Conservation (phyloP, 2,329 filamentous ascomycete genomes). For the Verticillium isaacii region DNA sequence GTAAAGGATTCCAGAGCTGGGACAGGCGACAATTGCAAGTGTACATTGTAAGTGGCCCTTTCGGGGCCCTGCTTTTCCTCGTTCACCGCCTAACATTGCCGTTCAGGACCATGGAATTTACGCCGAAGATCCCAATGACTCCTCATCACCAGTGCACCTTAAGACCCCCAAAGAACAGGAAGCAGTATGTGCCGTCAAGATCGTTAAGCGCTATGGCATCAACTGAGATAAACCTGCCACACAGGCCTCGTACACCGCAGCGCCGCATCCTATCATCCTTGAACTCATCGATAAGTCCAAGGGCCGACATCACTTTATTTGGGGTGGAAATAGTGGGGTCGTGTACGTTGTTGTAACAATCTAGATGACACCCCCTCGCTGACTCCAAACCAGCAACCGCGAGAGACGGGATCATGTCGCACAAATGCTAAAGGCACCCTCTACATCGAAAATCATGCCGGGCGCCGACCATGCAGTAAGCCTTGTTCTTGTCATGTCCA, state of each 20-base stretch:
- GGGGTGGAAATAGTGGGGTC: conserved; percentile 4
- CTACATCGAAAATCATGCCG: conserved; percentile 1
- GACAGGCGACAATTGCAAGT: conserved; percentile 4
- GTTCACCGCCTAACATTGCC: background rate
- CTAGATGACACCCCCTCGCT: background rate
- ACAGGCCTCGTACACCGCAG: conserved; percentile 7
- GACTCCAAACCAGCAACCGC: background rate
- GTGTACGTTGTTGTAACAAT: background rate
- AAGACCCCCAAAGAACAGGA: conserved; percentile 7
- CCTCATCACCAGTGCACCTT: background rate
- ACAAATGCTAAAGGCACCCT: background rate
- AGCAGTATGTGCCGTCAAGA: background rate
- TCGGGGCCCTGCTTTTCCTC: background rate
- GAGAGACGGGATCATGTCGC: background rate
- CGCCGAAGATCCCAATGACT: background rate
- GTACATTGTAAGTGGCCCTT: conserved; percentile 1
- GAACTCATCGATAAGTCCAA: background rate
- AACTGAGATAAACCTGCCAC: background rate
- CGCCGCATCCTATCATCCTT: conserved; percentile 5
- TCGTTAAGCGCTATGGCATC: no score
- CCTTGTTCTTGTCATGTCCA: background rate
- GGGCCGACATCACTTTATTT: conserved; percentile 5
- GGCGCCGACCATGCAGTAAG: conserved; percentile 7
- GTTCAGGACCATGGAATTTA: conserved; percentile 3
- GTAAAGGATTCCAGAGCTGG: conserved; percentile 1